phyloP scores from a whole-genome alignment of 2,329 filamentous ascomycete genomes.

The Cryoendolithus antarcticus region DNA sequence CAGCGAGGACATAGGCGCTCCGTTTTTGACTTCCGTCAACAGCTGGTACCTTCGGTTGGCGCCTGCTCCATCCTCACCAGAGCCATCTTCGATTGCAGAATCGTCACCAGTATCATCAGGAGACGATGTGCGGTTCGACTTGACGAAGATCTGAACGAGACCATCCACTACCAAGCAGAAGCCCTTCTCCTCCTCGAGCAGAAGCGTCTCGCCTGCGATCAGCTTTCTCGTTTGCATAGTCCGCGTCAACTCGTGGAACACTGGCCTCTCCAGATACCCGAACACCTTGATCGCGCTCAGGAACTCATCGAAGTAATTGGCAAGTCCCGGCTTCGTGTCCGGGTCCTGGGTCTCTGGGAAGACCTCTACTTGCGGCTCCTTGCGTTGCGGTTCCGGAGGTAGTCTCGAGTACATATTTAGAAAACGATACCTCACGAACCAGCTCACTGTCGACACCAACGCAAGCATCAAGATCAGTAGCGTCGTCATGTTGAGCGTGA shows the following conservation, averaged over 20 bases:
- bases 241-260: slow-evolving; percentile 92
- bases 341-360: slow-evolving; percentile 89
- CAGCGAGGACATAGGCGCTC: slow-evolving; percentile 93
- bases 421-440: slow-evolving; percentile 90
- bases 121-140: slow-evolving; percentile 54
- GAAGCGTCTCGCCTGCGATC: slow-evolving; percentile 87
- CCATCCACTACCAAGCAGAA: slow-evolving; percentile 97
- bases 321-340: slow-evolving; percentile 76
- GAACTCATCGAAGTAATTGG: slow-evolving; percentile 97
- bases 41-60: slow-evolving; percentile 82
- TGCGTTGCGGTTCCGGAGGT: slow-evolving; percentile 86
- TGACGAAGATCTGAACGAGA: slow-evolving; percentile 94
- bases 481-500: slow-evolving; percentile 98
- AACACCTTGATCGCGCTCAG: slow-evolving; percentile 98
- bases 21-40: slow-evolving; percentile 93
- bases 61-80: slow-evolving; percentile 50
- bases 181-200: slow-evolving; percentile 93
- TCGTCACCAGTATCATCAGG: slow-evolving; percentile 27
- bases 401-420: slow-evolving; percentile 94
- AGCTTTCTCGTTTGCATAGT: slow-evolving; percentile 98
- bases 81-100: slow-evolving; percentile 34
- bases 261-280: slow-evolving; percentile 87
- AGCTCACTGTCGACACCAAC: slow-evolving; percentile 74
- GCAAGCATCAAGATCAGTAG: slow-evolving; percentile 70
- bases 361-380: slow-evolving; percentile 88